Base-by-base conservation (phyloP, 352 stramenopile species). In the Globisporangium camurandrum region DNA sequence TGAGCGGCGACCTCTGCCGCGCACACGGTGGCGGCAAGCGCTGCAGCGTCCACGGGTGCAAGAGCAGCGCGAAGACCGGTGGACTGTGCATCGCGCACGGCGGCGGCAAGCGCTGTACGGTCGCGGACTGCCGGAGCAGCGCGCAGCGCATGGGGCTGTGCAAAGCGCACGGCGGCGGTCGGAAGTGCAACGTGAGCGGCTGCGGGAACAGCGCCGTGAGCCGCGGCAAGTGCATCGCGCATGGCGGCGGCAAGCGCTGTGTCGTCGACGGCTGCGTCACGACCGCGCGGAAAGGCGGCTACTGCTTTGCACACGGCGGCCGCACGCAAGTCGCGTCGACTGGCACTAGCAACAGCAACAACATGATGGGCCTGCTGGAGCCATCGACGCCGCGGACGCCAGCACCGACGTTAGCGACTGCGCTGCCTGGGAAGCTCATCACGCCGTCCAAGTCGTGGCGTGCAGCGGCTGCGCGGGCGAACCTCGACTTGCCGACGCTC, bases 191-290 rank as follows among this genome's bases (percentile, higher is more conserved):
- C n/a, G 62, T 81, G 11, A 57, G 73, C 10, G 62, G 47, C 14
- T 95, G 85, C 47, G 51, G 47, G 33, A 91, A 92, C 49, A 90
- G 78, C 51, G 78, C 80, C n/a, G 80, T 92, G 24, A 88, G 75
- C 66, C 76, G 80, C 28, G 76, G 80, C 51, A 83, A 85, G 58
- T 93, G 83, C 52, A 93, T 93, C 22, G 75, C 75, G 20, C 83
- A 94, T 51, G 83, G 83, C 22, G 83, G 83, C 2, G 83, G 83
- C 19, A 92, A 92, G 55, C 78, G 80, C 37, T 94, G 83, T 39
- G 61, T 86, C 24, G 66, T 74, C 16, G 73, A 83, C 38, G 76
- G 76, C 20, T 93, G 83, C 49, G 72, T 69, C 20, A 93, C 80
- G 1, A 92, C 80, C 11, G 83, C 83, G 16, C 74, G 83, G 30